A percentile compares a stretch with the other conserved stretches of the same genome.
These are phyloP conservation scores for Saksenaea vasiformis DNA, from an alignment of 371 early-diverging fungal species.

Conservation along the genomic window DNA sequence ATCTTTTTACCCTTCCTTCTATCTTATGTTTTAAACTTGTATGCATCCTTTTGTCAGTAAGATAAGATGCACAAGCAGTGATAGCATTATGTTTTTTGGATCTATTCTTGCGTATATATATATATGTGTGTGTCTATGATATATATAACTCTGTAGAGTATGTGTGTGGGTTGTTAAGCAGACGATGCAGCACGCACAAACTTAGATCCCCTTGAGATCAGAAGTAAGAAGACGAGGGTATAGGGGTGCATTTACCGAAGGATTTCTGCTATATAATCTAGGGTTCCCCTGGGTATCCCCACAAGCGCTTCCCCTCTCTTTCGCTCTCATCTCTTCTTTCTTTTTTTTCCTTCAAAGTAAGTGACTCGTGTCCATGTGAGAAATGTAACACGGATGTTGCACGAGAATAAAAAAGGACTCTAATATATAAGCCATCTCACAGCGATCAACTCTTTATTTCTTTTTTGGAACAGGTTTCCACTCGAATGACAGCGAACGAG, in stretches of 20 bases:
- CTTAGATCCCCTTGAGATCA: conserved; percentile 4
- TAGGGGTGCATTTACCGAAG: conserved; percentile 4
- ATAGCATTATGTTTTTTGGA: neutral
- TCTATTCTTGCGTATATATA: neutral
- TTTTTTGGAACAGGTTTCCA: conserved; percentile 1
- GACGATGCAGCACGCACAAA: conserved; percentile 5
- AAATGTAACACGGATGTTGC: conserved; percentile 16
- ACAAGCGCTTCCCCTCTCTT: conserved; percentile 5
- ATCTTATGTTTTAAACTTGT: neutral
- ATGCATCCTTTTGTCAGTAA: neutral
- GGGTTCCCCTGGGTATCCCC: conserved; percentile 4
- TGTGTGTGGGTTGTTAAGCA: neutral
- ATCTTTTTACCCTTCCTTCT: neutral
- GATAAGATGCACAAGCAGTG: neutral
- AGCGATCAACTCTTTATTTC: neutral
- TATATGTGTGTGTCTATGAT: too few relatives aligned
- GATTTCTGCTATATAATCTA: neutral
- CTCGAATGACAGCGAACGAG: conserved; percentile 36
- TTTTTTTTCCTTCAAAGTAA: conserved; percentile 1
- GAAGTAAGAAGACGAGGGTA: conserved; percentile 4
- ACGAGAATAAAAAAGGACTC: conserved; percentile 5
- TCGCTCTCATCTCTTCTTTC: neutral
- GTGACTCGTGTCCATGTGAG: conserved; percentile 14
- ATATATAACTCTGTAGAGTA: too few relatives aligned
- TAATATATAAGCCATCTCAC: conserved; percentile 9